A percentile compares a stretch with the other conserved stretches of the same genome.
phyloP scores from a whole-genome alignment of 768 basidiomycete species.

The Naganishia kalamii region DNA sequence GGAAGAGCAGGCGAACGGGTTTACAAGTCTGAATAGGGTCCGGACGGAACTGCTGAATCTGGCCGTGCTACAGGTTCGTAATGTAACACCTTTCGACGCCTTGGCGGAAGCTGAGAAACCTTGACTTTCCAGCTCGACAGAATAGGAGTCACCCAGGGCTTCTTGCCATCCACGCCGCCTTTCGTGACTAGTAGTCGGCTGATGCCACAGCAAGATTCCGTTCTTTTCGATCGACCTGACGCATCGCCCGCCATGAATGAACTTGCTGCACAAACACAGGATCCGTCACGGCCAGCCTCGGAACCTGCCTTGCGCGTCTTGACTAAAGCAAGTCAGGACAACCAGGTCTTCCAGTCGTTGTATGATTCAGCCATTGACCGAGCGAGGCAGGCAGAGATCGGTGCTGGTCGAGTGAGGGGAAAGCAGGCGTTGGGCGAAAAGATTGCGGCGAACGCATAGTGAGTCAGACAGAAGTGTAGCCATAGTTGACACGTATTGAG shows the following conservation, averaged over 20 bases:
- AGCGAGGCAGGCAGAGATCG: conserved; percentile 75
- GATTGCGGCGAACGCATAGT: conserved; percentile 85
- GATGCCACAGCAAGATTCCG: conserved; percentile 32
- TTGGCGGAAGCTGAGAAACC: background rate
- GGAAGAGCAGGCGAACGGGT: background rate
- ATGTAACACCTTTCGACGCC: conserved; percentile 52
- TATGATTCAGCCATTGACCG: conserved; percentile 48
- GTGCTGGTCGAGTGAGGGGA: conserved; percentile 74
- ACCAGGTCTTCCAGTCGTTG: conserved; percentile 5
- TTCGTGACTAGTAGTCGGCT: conserved; percentile 54
- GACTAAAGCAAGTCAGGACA: background rate
- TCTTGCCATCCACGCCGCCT: conserved; percentile 66
- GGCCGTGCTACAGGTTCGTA: conserved; percentile 12
- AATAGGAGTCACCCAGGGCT: conserved; percentile 66
- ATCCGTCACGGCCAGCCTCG: conserved; percentile 9
- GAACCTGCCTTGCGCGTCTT: background rate
- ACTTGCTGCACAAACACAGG: conserved; percentile 19
- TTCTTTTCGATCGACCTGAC: conserved; percentile 35
- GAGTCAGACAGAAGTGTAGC: conserved; percentile 43
- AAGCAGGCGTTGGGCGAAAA: conserved; percentile 78
- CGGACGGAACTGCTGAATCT: conserved; percentile 10
- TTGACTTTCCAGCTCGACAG: conserved; percentile 65
- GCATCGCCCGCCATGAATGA: conserved; percentile 24
- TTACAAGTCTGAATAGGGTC: conserved; percentile 5
- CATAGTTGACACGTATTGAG: background rate